Evolutionary conservation across 192 early-diverging fungal species (phyloP).

Genomic region (Lunasporangiospora selenospora): DNA sequence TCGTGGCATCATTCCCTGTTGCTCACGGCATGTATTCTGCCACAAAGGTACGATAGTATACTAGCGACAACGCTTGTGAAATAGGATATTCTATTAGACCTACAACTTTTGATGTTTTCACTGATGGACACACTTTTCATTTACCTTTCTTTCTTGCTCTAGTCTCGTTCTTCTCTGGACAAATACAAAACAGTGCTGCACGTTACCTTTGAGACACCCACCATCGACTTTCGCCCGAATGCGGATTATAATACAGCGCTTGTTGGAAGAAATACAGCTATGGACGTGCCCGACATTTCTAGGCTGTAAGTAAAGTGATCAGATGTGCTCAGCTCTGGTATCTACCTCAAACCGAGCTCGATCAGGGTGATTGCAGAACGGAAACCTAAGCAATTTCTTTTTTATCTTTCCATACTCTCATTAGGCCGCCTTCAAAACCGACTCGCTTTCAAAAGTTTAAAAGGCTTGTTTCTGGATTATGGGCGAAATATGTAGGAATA

Average conservation of each 20-base stretch:
- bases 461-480: conserved; percentile 5
- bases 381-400: not conserved
- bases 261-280: conserved; percentile 27
- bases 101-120: not conserved
- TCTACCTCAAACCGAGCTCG: not conserved
- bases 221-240: conserved; percentile 64
- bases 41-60: conserved; percentile 24
- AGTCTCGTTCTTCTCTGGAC: conserved; percentile 64
- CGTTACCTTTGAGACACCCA: conserved; percentile 56
- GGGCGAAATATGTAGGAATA: conserved; percentile 32
- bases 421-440: conserved; percentile 19
- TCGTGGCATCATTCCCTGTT: conserved; percentile 64
- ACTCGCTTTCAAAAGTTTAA: conserved; percentile 3
- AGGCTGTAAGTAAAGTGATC: conserved; percentile 19
- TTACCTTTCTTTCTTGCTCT: not conserved
- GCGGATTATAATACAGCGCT: conserved; percentile 62
- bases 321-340: not conserved
- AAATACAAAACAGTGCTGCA: conserved; percentile 64
- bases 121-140: not conserved
- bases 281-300: conserved; percentile 29
- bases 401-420: no score
- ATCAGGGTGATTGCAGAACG: no score
- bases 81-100: not conserved
- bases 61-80: not conserved
- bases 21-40: conserved; percentile 64